phyloP scores from a whole-genome alignment of 2,329 filamentous ascomycete genomes.

The Cercospora sp. region DNA sequence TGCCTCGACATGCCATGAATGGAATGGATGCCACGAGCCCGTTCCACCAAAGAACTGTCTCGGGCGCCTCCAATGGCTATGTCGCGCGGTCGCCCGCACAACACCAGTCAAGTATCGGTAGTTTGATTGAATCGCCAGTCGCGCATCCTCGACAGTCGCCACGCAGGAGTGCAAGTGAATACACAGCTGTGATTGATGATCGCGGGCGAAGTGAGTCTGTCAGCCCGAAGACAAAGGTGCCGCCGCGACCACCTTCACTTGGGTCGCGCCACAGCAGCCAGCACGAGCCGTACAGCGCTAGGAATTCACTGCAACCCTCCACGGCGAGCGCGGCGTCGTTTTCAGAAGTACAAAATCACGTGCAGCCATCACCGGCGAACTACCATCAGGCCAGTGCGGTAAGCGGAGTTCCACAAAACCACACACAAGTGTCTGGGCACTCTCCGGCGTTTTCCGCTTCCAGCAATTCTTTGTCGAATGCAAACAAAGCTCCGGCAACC shows the following conservation, averaged over 20 bases:
- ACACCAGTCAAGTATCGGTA: constrained; percentile 40
- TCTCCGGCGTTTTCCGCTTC: constrained; percentile 19
- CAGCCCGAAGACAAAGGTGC: constrained; percentile 68
- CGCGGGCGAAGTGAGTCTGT: constrained; percentile 72
- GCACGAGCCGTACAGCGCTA: constrained; percentile 34
- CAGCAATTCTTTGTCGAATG: constrained; percentile 13
- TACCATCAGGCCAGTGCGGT: constrained; percentile 20
- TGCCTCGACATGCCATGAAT: constrained; percentile 33
- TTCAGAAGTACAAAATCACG: constrained; percentile 30
- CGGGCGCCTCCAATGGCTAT: constrained; percentile 36
- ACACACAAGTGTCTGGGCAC: constrained; percentile 23
- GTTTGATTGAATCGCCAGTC: constrained; percentile 44
- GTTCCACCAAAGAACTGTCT: constrained; percentile 37
- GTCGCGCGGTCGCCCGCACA: constrained; percentile 35
- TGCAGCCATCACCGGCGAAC: constrained; percentile 24
- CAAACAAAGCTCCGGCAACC: constrained; percentile 10
- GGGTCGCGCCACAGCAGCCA: constrained; percentile 38
- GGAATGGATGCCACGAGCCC: constrained; percentile 36
- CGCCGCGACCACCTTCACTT: constrained; percentile 34
- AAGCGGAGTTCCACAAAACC: constrained; percentile 28
- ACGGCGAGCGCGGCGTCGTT: constrained; percentile 24
- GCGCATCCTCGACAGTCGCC: constrained; percentile 31
- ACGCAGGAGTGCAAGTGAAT: constrained; percentile 34
- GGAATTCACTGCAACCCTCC: constrained; percentile 32
- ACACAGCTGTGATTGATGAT: constrained; percentile 57